Base-by-base conservation (phyloP, 140 eudicot species). In the Flaveria floridana region DNA sequence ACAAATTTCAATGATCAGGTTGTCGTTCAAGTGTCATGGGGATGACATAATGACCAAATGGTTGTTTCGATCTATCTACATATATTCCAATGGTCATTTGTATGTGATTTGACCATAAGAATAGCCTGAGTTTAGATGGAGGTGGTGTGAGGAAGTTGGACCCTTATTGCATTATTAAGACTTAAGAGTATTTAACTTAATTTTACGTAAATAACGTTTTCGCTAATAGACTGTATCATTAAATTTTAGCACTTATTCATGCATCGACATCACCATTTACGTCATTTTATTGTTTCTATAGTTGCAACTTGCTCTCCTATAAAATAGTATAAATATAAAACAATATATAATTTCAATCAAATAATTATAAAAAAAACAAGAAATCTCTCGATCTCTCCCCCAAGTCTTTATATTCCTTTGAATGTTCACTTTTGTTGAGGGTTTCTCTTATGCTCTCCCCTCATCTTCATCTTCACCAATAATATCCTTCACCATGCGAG, bases 401-500 rank as follows among this genome's bases (percentile, higher is more conserved):
- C 20, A 13, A 53, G 61, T 73, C 83, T 72, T 51, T 73, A 79
- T 79, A 79, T 72, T 14, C 75, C 70, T 41, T 73, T 19, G 76
- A 66, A 34, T 80, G 53, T 68, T 59, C 68, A 68, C 61, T 67
- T 59, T 74, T 13, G 47, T 48, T 67, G 76, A 59, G 58, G 72
- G 80, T 80, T 80, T 80, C 75, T 67, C 20, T 55, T 46, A 4
- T 20, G 66, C 68, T 73, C 70, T 55, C 64, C 55, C 65, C 56
- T 34, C 61, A 64, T 26, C 77, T 73, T 46, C 71, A 73, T 16
- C 28, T 51, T 37, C 50, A 30, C 67, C 66, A 30, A 19, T 70
- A 30, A 19, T 73, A 23, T 44, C 57, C 71, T 73, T 55, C 46
- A 42, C 71, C 48, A 80, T 80, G 80, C 67, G 75, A 74, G 76